These are phyloP conservation scores for Sonneratia caseolaris DNA, from an alignment of 345 rosid species.

Conservation along the genomic window DNA sequence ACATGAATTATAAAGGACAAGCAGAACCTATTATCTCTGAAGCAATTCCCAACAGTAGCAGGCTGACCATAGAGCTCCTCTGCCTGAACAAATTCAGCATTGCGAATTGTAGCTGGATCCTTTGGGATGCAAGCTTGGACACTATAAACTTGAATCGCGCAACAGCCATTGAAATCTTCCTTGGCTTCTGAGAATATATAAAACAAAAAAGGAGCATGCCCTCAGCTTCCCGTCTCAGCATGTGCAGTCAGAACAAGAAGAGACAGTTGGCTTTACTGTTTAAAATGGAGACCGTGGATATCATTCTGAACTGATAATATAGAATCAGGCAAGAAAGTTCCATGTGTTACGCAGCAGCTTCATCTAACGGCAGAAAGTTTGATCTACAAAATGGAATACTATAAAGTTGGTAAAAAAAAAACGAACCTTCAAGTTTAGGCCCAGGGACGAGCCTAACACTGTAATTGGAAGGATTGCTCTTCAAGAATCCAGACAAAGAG, in stretches of 20 bases:
- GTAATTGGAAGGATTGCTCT: conserved; percentile 47
- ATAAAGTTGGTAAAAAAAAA: neutral
- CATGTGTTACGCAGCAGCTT: neutral
- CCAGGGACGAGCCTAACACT: conserved; percentile 56
- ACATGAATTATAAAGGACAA: neutral
- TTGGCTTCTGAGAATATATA: conserved; percentile 49
- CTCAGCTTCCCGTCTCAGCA: neutral
- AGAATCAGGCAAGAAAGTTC: too few relatives aligned
- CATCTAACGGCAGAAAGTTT: neutral
- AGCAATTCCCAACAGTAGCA: conserved; percentile 47
- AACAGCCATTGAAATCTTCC: conserved; percentile 54
- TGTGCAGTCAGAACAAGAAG: neutral
- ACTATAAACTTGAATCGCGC: conserved; percentile 70
- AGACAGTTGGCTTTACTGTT: neutral
- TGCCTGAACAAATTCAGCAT: conserved; percentile 79
- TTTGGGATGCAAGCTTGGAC: conserved; percentile 74
- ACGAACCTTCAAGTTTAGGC: conserved; percentile 61
- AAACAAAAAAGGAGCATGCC: conserved; percentile 7
- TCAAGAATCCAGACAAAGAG: conserved; percentile 74
- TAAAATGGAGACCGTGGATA: neutral
- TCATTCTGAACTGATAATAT: too few relatives aligned
- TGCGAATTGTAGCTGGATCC: conserved; percentile 81
- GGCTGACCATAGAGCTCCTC: conserved; percentile 75
- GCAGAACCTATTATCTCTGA: conserved; percentile 75
- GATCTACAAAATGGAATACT: neutral